These are phyloP conservation scores for Clausena lansium DNA, from an alignment of 345 rosid genomes.

Conservation along the genomic window DNA sequence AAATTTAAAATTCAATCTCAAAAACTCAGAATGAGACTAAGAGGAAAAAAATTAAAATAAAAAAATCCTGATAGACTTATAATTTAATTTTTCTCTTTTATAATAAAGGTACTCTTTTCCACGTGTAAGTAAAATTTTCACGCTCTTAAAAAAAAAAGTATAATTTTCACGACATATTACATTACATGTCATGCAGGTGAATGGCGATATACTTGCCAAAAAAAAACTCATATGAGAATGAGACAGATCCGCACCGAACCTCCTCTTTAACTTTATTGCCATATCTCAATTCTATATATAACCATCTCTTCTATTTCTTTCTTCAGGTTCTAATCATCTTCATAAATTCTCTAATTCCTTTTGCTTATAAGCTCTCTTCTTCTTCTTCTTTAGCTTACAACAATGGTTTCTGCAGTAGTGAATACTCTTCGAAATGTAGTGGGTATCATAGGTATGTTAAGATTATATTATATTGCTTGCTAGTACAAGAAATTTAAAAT, in stretches of 20 bases:
- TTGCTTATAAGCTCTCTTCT: not conserved
- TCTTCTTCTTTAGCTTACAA: constrained; percentile 9
- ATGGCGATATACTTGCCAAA: constrained; percentile 17
- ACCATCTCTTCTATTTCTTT: not conserved
- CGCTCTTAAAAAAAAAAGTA: no score
- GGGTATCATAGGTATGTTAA: constrained; percentile 57
- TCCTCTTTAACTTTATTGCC: not conserved
- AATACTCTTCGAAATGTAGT: constrained; percentile 46
- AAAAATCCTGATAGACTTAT: not conserved
- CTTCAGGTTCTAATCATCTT: not conserved
- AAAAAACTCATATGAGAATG: not conserved
- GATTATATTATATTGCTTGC: not conserved
- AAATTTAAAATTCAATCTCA: no score
- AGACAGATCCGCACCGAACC: constrained; percentile 15
- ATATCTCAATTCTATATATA: not conserved
- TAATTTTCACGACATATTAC: not conserved
- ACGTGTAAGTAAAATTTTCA: not conserved
- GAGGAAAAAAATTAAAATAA: no score
- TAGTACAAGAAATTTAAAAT: not conserved
- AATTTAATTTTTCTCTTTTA: no score
- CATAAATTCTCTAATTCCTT: not conserved
- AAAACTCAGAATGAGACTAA: accelerated
- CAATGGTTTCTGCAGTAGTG: constrained; percentile 49
- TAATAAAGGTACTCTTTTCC: not conserved
- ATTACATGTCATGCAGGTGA: constrained; percentile 23